Conservation (phyloP, 345 rosid species). For the rapeseed (Brassica napus) region Da-Ae NC_063447.1:10742501-10743000, state of each 20-base stretch:
- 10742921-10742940: background rate
- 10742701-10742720: background rate
- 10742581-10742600: background rate
- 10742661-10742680: background rate
- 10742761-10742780: background rate
- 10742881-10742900: background rate
- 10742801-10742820: background rate
- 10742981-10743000: background rate
- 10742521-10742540: too few relatives aligned
- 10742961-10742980: background rate
- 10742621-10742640: background rate
- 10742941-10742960: background rate
- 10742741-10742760: background rate
- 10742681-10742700: background rate
- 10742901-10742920: background rate
- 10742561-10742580: too few relatives aligned
- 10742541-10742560: too few relatives aligned
- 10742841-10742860: background rate
- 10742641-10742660: background rate
- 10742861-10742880: background rate
- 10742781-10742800: background rate
- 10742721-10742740: background rate
- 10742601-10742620: too few relatives aligned
- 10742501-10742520: too few relatives aligned
- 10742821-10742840: background rate